Evolutionary conservation across 805 yeast species (phyloP).

Genomic region (Candida hungchunana): DNA sequence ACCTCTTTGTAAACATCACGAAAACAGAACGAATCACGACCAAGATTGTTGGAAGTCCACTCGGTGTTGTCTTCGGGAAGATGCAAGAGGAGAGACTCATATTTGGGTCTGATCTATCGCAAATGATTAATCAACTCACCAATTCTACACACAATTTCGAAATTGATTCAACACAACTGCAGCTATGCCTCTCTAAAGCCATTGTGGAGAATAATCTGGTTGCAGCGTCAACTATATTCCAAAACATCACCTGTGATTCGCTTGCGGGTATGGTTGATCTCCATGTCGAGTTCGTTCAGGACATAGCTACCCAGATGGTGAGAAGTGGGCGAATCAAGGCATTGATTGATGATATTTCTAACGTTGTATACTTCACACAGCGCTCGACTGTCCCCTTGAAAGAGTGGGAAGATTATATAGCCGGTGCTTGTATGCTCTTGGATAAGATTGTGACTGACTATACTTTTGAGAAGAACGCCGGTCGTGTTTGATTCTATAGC

Average conservation of each 20-base stretch:
- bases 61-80: slow-evolving; percentile 14
- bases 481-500: background rate
- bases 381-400: slow-evolving; percentile 3
- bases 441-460: slow-evolving; percentile 21
- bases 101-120: slow-evolving; percentile 13
- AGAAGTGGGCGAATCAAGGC: slow-evolving; percentile 18
- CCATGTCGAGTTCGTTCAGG: slow-evolving; percentile 7
- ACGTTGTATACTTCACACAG: slow-evolving; percentile 15
- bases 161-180: background rate
- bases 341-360: slow-evolving; percentile 23
- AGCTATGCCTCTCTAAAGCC: slow-evolving; percentile 5
- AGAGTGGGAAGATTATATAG: slow-evolving; percentile 25
- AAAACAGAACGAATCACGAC: slow-evolving; percentile 8
- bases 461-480: slow-evolving; percentile 3
- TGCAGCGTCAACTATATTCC: slow-evolving; percentile 14
- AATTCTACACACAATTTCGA: too few relatives aligned
- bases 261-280: slow-evolving; percentile 14
- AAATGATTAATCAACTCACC: slow-evolving; percentile 1
- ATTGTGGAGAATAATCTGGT: slow-evolving; percentile 20
- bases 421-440: slow-evolving; percentile 18
- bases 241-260: slow-evolving; percentile 12
- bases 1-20: slow-evolving; percentile 10
- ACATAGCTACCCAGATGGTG: slow-evolving; percentile 16
- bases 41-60: slow-evolving; percentile 7
- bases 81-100: slow-evolving; percentile 13